Percentiles rank a stretch among this genome's conserved stretches.
phyloP scores from a whole-genome alignment of 2,329 filamentous ascomycete genomes.

The Meredithiella fracta region DNA sequence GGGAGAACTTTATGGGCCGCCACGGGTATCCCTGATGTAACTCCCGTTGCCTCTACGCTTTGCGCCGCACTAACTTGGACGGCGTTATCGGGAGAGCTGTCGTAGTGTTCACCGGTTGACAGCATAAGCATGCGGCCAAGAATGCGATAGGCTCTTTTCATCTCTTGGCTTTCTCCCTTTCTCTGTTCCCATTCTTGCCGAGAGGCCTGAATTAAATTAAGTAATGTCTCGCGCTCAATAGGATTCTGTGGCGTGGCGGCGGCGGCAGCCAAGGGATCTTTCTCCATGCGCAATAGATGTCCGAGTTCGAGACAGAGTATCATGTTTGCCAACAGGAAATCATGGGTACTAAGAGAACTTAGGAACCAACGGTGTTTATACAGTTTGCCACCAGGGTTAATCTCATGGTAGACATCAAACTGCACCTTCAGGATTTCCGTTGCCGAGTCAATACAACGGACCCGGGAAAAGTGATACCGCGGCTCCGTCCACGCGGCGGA shows the following conservation, averaged over 20 bases:
- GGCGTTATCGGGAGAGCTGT: conserved; percentile 17
- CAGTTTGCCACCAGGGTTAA: conserved; percentile 25
- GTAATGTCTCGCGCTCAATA: conserved; percentile 17
- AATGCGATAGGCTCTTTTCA: conserved; percentile 20
- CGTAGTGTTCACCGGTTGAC: conserved; percentile 18
- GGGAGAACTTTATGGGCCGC: background rate
- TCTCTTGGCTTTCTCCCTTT: conserved; percentile 18
- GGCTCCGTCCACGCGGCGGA: conserved; percentile 21
- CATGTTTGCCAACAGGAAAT: conserved; percentile 32
- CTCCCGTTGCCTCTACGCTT: background rate
- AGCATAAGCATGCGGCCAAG: conserved; percentile 20
- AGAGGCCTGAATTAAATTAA: conserved; percentile 19
- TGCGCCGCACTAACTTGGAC: background rate
- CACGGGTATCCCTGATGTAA: too few relatives aligned
- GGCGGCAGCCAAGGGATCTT: background rate
- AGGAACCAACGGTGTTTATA: conserved; percentile 27
- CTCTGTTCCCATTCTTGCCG: conserved; percentile 19
- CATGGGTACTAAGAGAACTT: conserved; percentile 26
- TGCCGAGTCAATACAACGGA: conserved; percentile 29
- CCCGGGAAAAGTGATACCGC: conserved; percentile 25
- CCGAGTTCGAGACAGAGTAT: conserved; percentile 27
- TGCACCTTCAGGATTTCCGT: conserved; percentile 28
- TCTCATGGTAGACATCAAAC: conserved; percentile 25
- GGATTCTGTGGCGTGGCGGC: conserved; percentile 8
- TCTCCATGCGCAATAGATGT: conserved; percentile 12